Evolutionary conservation across 1,284 basidiomycete genomes (phyloP), one percentile per base, ranked within the genome.

Genomic region (Tremellales sp.): DNA sequence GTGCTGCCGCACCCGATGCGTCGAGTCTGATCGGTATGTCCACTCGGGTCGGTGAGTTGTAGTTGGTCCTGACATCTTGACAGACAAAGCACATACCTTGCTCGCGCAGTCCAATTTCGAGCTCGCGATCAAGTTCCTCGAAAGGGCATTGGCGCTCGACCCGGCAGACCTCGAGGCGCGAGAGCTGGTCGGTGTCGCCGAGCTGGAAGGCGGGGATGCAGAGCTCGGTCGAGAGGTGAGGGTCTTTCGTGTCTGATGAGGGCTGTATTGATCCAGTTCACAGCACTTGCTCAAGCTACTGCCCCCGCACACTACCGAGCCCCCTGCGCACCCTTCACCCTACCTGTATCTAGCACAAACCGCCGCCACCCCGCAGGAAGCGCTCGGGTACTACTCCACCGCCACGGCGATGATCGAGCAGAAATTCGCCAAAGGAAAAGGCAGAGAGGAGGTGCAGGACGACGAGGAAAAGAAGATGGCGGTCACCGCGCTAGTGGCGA

Each of bases 341-440:
- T 82, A 93, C 71, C 77, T 95, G 1, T 94, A 95, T 71, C 83
- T 97, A 25, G 92, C 91, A 0, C 92, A 95, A 66, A 77, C 91
- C 16, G 82, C 80, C 1, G 38, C 47, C 7, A 83, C 90, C 38
- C 87, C 91, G 1, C 79, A 81, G 50, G 71, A 78, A 43, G 87
- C 90, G 2, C 73, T 95, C n/a, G 72, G 79, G 16, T 82, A 92
- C 66, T 95, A 90, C 66, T 81, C 85, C 60, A 77, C 82, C 13
- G 91, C 90, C 4, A 81, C 91, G 26, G 81, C 85, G 50, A 80
- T 91, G 49, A 74, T 94, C 21, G 78, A 79, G 38, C 75, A 72
- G 3, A n/a, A 25, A 13, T 39, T 7, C 26, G 43, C 16, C 1
- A 46, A 37, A 21, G 48, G 85, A 65, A 84, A 81, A 21, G 86